phyloP scores from a whole-genome alignment of 345 rosid species.

The Mangifera indica region DNA sequence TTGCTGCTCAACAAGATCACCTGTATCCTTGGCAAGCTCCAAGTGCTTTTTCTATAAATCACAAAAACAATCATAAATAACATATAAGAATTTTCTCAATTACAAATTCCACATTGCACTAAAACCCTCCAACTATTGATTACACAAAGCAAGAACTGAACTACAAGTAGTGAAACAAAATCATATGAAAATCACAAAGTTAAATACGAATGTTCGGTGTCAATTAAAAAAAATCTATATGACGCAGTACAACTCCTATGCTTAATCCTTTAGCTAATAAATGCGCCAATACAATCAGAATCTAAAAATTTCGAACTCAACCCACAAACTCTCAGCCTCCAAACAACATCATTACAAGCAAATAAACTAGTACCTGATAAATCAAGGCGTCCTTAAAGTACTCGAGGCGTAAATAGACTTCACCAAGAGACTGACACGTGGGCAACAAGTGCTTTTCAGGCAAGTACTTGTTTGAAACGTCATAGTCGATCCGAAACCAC shows the following conservation, averaged over 20 bases:
- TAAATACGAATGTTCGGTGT: too few relatives aligned
- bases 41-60: slow-evolving; percentile 73
- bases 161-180: neutral
- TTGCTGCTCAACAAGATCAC: slow-evolving; percentile 84
- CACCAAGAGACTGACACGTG: slow-evolving; percentile 90
- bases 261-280: neutral
- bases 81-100: neutral
- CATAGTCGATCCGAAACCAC: slow-evolving; percentile 83
- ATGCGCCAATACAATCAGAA: neutral
- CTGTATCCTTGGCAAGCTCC: slow-evolving; percentile 72
- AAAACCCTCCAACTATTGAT: neutral
- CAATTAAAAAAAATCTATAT: too few relatives aligned
- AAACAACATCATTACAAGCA: neutral
- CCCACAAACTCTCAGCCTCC: neutral
- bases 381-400: slow-evolving; percentile 62
- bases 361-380: slow-evolving; percentile 53
- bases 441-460: slow-evolving; percentile 75
- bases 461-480: slow-evolving; percentile 56
- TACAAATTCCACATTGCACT: neutral
- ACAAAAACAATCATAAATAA: neutral
- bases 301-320: neutral
- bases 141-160: neutral
- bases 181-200: neutral
- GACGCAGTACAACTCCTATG: too few relatives aligned
- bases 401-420: slow-evolving; percentile 68